These are phyloP conservation scores for Clathrus columnatus DNA, from an alignment of 768 basidiomycete species.

Conservation along the genomic window DNA sequence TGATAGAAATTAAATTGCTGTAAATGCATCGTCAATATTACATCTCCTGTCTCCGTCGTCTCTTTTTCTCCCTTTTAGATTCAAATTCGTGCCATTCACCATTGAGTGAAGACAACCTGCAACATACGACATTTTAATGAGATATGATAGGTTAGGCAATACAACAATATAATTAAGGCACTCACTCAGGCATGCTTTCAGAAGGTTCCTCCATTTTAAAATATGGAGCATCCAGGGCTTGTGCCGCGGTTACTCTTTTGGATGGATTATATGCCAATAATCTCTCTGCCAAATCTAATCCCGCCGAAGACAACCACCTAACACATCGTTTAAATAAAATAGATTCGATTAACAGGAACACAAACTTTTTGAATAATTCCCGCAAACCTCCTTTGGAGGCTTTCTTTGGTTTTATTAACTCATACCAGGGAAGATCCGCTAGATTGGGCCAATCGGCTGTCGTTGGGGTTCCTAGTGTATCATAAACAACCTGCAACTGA, in stretches of 20 bases:
- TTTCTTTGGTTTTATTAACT: slow-evolving; percentile 89
- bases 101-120: slow-evolving; percentile 67
- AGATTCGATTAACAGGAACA: slow-evolving; percentile 16
- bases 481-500: slow-evolving; percentile 90
- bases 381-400: slow-evolving; percentile 66
- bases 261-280: slow-evolving; percentile 76
- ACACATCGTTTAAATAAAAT: not conserved
- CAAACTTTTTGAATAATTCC: slow-evolving; percentile 77
- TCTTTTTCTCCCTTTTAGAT: slow-evolving; percentile 82
- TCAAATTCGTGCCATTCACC: slow-evolving; percentile 99
- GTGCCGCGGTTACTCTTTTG: slow-evolving; percentile 63
- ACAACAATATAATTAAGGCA: slow-evolving; percentile 14
- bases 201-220: slow-evolving; percentile 74
- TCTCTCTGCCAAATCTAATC: slow-evolving; percentile 77
- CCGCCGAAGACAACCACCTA: slow-evolving; percentile 83
- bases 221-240: slow-evolving; percentile 78
- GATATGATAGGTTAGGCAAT: not conserved
- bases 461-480: slow-evolving; percentile 83
- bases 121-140: not conserved
- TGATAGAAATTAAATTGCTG: slow-evolving; percentile 16
- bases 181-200: slow-evolving; percentile 75
- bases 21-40: slow-evolving; percentile 20
- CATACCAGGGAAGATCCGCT: slow-evolving; percentile 90
- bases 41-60: slow-evolving; percentile 50
- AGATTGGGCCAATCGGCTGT: slow-evolving; percentile 76